These are phyloP conservation scores for Adansonia digitata DNA, from an alignment of 345 rosid genomes.

Conservation along the genomic window DNA sequence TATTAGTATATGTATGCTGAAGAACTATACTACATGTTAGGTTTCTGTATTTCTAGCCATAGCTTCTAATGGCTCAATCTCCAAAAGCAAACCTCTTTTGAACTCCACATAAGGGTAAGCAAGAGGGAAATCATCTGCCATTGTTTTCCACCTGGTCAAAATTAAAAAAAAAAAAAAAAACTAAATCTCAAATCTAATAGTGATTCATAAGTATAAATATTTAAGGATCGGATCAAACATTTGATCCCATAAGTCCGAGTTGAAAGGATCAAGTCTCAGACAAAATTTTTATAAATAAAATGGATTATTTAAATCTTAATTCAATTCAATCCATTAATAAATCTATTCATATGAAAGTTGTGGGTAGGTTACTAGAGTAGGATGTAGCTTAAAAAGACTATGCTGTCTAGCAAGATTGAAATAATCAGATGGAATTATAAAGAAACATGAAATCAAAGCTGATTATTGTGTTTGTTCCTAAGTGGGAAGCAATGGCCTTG, in stretches of 20 bases:
- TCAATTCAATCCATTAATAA: too few relatives aligned
- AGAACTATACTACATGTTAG: background rate
- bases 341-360: too few relatives aligned
- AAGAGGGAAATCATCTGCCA: slow-evolving; percentile 60
- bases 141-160: slow-evolving; percentile 56
- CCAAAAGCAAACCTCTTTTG: slow-evolving; percentile 54
- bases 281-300: too few relatives aligned
- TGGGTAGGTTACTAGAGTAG: background rate
- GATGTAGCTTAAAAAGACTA: background rate
- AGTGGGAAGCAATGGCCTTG: slow-evolving; percentile 21
- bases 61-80: slow-evolving; percentile 35
- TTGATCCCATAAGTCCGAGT: too few relatives aligned
- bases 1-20: background rate
- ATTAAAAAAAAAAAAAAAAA: background rate
- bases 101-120: slow-evolving; percentile 86
- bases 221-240: too few relatives aligned
- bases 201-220: background rate
- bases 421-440: background rate
- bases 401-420: background rate
- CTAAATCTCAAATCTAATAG: background rate
- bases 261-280: too few relatives aligned
- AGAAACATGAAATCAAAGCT: background rate
- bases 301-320: too few relatives aligned
- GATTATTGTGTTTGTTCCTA: slow-evolving; percentile 22
- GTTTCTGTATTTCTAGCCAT: background rate